Percentiles rank a stretch among this genome's conserved stretches.
These are phyloP conservation scores for Trichocladium uniseriatum DNA, from an alignment of 495 filamentous ascomycete genomes.

Conservation along the genomic window DNA sequence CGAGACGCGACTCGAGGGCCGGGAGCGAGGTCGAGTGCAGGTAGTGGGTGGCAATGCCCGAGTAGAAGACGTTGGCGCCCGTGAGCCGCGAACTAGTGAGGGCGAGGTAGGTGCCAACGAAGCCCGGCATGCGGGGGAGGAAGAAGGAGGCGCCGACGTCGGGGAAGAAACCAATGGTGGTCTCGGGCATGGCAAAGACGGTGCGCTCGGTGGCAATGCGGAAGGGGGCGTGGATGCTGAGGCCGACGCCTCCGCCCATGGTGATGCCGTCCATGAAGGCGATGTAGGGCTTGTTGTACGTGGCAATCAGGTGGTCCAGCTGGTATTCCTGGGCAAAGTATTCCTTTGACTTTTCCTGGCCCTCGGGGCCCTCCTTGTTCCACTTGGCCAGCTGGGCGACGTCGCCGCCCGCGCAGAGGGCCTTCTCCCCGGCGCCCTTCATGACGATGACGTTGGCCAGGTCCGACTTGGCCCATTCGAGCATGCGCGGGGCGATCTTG, in stretches of 20 bases:
- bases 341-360: constrained; percentile 57
- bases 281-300: constrained; percentile 84
- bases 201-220: constrained; percentile 93
- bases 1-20: constrained; percentile 71
- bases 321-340: constrained; percentile 92
- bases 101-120: constrained; percentile 79
- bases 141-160: constrained; percentile 96
- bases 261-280: constrained; percentile 97
- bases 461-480: constrained; percentile 90
- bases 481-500: constrained; percentile 78
- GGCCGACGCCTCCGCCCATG: constrained; percentile 94
- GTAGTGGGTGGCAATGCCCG: constrained; percentile 89
- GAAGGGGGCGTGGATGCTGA: constrained; percentile 91
- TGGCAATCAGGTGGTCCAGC: constrained; percentile 92
- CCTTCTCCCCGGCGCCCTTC: constrained; percentile 73
- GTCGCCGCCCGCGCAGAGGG: constrained; percentile 91
- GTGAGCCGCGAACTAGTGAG: constrained; percentile 73
- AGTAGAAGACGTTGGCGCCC: constrained; percentile 73
- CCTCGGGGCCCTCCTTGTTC: constrained; percentile 58
- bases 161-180: constrained; percentile 94
- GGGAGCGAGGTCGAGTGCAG: constrained; percentile 78
- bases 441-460: constrained; percentile 88
- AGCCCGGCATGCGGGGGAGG: constrained; percentile 76
- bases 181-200: constrained; percentile 96
- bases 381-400: constrained; percentile 64